phyloP scores from a whole-genome alignment of 257 asterid species.

The Gentiana straminea region DNA sequence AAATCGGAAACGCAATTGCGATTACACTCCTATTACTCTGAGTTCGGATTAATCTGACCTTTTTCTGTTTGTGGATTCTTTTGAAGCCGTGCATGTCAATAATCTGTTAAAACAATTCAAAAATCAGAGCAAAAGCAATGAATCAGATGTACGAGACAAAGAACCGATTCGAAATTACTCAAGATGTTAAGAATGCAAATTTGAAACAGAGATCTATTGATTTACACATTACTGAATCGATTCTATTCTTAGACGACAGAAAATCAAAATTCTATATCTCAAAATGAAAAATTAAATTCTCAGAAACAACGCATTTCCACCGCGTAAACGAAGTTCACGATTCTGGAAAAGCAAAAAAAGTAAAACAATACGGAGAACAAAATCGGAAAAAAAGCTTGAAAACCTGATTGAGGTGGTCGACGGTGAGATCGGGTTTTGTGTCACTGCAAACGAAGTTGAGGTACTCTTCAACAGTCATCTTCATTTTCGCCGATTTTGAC shows the following conservation, averaged over 20 bases:
- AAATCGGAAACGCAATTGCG: not conserved
- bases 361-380: too few species aligned
- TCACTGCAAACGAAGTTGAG: slow-evolving; percentile 10
- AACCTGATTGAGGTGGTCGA: slow-evolving; percentile 22
- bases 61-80: slow-evolving; percentile 5
- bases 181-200: too few species aligned
- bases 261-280: too few species aligned
- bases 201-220: too few species aligned
- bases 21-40: too few species aligned
- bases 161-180: not conserved
- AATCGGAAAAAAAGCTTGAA: not conserved
- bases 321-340: too few species aligned
- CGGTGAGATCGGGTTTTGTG: slow-evolving; percentile 11
- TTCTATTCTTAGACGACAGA: too few species aligned
- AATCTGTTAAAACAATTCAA: slow-evolving; percentile 13
- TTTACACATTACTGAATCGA: too few species aligned
- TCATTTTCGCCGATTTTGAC: not conserved
- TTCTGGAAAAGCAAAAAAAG: too few species aligned
- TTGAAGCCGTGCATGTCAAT: slow-evolving; percentile 27
- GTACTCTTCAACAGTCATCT: slow-evolving; percentile 21
- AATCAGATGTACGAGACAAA: not conserved
- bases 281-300: too few species aligned
- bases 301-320: too few species aligned
- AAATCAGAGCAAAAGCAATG: not conserved
- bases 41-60: slow-evolving; percentile 9